Base-by-base conservation (phyloP, 2,329 filamentous ascomycete species). In the Fusarium incarnatum region DNA sequence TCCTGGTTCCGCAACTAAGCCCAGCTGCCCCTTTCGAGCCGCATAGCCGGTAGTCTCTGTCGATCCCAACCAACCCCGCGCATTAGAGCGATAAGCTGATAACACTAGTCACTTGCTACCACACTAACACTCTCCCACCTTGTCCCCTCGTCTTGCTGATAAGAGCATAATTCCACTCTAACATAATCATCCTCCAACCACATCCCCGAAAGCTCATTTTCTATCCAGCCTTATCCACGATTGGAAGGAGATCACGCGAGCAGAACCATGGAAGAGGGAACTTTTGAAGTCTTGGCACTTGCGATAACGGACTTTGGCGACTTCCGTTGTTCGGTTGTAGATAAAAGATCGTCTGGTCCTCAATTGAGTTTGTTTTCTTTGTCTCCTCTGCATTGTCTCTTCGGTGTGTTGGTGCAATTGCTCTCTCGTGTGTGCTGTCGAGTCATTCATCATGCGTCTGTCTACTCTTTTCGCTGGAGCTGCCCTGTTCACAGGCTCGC, bases 161-260 rank as follows among this genome's bases (percentile, higher is more conserved):
- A 63, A 46, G 20, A 16, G 0, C 3, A 0, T 55, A 63, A 27
- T 4, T 0, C 1, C 5, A 7, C 7, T n/a, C 49, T 52, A 49
- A 11, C 23, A 7, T 8, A 1, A 3, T 23, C n/a, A 3, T 5
- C 4, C 22, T 3, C 22, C n/a, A 60, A 5, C 16, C 16, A 28
- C 6, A 6, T 49, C 8, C 6, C 12, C 10, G 5, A 41, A n/a
- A 16, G 23, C 22, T 52, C 6, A 27, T 27, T 25, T 52, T 23
- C 22, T n/a, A 25, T 27, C 48, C n/a, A 12, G 30, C 27, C 47
- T 56, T 68, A 12, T 44, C 59, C 30, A 60, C 54, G 63, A 60
- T 60, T 50, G 59, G 66, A 60, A 68, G 64, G 64, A 68, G 66
- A 58, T 40, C 56, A 67, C 62, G 12, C 56, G 62, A 67, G 37